Conservation (phyloP, 1,284 basidiomycete genomes). For the Irpex rosettiformis region DNA sequence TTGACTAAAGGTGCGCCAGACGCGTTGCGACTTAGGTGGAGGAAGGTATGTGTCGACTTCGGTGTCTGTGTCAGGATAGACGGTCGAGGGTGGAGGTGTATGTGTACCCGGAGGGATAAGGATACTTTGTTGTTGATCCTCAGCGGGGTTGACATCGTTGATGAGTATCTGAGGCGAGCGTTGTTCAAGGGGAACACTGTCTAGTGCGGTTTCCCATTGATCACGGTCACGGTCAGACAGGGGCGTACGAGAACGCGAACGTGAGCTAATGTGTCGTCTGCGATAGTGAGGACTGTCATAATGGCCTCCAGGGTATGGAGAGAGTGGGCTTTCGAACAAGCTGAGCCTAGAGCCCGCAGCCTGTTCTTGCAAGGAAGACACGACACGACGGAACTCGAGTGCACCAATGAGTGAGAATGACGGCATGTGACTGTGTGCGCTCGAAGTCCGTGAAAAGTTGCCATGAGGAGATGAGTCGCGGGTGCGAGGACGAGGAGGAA, state of each 20-base stretch:
- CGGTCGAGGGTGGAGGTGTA: slow-evolving; percentile 52
- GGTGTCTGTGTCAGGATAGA: slow-evolving; percentile 31
- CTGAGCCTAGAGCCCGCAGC: slow-evolving; percentile 54
- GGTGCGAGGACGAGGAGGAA: slow-evolving; percentile 34
- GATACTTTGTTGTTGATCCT: slow-evolving; percentile 18
- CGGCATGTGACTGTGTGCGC: slow-evolving; percentile 50
- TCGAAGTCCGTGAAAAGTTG: slow-evolving; percentile 23
- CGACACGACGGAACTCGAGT: slow-evolving; percentile 89
- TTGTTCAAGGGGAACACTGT: slow-evolving; percentile 43
- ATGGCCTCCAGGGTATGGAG: slow-evolving; percentile 72
- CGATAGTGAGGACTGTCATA: slow-evolving; percentile 35
- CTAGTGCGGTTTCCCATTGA: slow-evolving; percentile 48
- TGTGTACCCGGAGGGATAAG: slow-evolving; percentile 48
- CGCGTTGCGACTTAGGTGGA: slow-evolving; percentile 38
- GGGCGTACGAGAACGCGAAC: slow-evolving; percentile 29
- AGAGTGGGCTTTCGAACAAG: slow-evolving; percentile 65
- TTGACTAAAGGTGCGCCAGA: slow-evolving; percentile 36
- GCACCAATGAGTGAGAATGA: slow-evolving; percentile 91
- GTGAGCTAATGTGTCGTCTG: background rate
- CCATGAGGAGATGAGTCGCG: slow-evolving; percentile 35
- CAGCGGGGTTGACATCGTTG: slow-evolving; percentile 24
- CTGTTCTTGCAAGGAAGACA: slow-evolving; percentile 72
- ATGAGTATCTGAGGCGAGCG: slow-evolving; percentile 34
- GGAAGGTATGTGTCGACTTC: slow-evolving; percentile 42
- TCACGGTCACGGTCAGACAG: slow-evolving; percentile 26